These are phyloP conservation scores for Diplogelasinospora grovesii DNA, from an alignment of 495 filamentous ascomycete species.

Conservation along the genomic window DNA sequence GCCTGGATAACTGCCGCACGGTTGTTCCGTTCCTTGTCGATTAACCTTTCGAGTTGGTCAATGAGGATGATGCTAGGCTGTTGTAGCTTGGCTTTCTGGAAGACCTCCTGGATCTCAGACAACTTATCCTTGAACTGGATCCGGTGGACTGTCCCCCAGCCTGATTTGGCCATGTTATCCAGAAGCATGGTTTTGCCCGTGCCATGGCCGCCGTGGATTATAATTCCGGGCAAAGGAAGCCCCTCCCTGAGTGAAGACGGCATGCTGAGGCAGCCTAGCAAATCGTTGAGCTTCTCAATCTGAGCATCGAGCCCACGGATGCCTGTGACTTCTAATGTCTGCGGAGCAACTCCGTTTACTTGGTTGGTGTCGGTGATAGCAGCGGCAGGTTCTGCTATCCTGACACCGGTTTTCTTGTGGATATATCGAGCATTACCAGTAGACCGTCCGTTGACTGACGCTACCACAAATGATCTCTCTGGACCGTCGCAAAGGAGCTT, in stretches of 20 bases:
- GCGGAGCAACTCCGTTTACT: slow-evolving; percentile 6
- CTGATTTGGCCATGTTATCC: slow-evolving; percentile 54
- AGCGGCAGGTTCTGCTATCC: slow-evolving; percentile 18
- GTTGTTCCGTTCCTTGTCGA: slow-evolving; percentile 54
- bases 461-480: slow-evolving; percentile 41
- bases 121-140: slow-evolving; percentile 52
- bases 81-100: slow-evolving; percentile 61
- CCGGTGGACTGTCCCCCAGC: slow-evolving; percentile 61
- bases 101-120: slow-evolving; percentile 56
- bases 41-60: slow-evolving; percentile 71
- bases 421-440: slow-evolving; percentile 33
- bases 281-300: slow-evolving; percentile 58
- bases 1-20: slow-evolving; percentile 40
- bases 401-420: slow-evolving; percentile 29
- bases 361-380: too few species aligned
- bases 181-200: slow-evolving; percentile 76
- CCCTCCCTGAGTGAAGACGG: slow-evolving; percentile 21
- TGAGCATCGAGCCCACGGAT: slow-evolving; percentile 61
- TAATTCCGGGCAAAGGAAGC: slow-evolving; percentile 47
- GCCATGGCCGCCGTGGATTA: slow-evolving; percentile 77
- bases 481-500: slow-evolving; percentile 37
- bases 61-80: slow-evolving; percentile 81
- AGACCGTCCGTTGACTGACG: slow-evolving; percentile 35
- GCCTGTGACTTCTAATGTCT: slow-evolving; percentile 35
- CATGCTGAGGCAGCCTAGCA: slow-evolving; percentile 51